phyloP scores from a whole-genome alignment of 108 stramenopile species.

The Fragilariopsis cylindrus region DNA sequence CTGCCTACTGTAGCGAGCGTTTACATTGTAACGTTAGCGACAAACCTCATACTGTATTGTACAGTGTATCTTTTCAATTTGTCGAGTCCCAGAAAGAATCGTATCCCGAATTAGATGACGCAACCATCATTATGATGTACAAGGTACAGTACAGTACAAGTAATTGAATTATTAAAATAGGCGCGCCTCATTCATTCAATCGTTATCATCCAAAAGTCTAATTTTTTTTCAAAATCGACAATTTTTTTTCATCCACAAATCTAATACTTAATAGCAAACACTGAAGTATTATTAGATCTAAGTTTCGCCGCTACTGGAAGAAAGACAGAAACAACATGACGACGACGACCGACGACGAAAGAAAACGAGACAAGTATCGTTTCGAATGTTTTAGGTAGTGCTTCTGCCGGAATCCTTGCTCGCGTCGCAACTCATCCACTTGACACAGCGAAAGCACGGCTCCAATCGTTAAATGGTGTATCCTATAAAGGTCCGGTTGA shows the following conservation, averaged over 20 bases:
- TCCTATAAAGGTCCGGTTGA: conserved; percentile 67
- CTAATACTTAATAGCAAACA: neutral
- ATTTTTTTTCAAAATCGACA: neutral
- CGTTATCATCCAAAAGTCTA: neutral
- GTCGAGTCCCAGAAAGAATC: neutral
- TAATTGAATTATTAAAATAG: neutral
- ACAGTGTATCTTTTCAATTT: too few relatives aligned
- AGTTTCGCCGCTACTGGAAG: neutral
- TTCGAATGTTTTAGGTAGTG: conserved; percentile 69
- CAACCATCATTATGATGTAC: neutral
- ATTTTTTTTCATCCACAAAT: neutral
- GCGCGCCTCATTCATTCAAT: too few relatives aligned
- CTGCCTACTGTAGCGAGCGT: neutral
- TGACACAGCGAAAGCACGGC: conserved; percentile 69
- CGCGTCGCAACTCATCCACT: conserved; percentile 76
- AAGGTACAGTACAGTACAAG: neutral
- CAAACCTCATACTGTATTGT: too few relatives aligned
- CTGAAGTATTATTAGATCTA: neutral
- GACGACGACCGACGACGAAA: neutral
- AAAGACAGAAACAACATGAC: neutral
- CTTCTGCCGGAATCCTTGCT: conserved; percentile 75
- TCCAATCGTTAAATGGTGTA: conserved; percentile 35
- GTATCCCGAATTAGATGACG: neutral
- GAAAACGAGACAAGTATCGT: conserved; percentile 12
- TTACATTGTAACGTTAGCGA: neutral